Evolutionary conservation across 805 yeast genomes (phyloP).

Genomic region (Saccharomycopsis babjevae): DNA sequence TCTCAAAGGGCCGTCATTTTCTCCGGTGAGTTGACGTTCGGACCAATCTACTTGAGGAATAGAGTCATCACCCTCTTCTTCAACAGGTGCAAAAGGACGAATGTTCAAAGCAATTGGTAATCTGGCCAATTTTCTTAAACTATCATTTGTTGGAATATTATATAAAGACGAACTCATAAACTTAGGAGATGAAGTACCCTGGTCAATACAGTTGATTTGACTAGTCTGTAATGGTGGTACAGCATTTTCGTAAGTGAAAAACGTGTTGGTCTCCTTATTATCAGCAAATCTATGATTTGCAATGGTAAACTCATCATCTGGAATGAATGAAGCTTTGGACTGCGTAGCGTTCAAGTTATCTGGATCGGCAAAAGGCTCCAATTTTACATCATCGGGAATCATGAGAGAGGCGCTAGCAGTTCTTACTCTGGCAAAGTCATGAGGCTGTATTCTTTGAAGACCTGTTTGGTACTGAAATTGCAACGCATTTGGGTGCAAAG

Average conservation of each 20-base stretch:
- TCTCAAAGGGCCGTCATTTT: conserved; percentile 57
- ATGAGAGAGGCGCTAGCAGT: background rate
- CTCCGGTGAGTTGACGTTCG: background rate
- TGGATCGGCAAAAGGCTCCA: background rate
- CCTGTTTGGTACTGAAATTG: conserved; percentile 22
- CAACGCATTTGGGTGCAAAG: conserved; percentile 25
- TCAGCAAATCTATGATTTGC: conserved; percentile 29
- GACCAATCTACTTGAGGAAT: conserved; percentile 51
- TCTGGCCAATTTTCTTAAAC: conserved; percentile 54
- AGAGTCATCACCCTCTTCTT: conserved; percentile 36
- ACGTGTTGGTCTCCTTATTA: conserved; percentile 28
- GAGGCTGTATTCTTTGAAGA: conserved; percentile 3
- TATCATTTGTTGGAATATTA: conserved; percentile 67
- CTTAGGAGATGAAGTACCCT: conserved; percentile 76
- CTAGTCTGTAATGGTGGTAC: conserved; percentile 79
- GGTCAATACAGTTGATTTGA: conserved; percentile 60
- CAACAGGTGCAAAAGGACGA: conserved; percentile 71
- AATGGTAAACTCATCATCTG: conserved; percentile 17
- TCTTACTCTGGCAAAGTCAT: background rate
- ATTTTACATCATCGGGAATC: conserved; percentile 7
- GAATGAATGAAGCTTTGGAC: conserved; percentile 1
- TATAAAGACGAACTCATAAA: conserved; percentile 73
- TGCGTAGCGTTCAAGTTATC: background rate
- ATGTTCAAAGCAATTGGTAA: conserved; percentile 75
- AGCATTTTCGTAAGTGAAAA: conserved; percentile 65